Base-by-base conservation (phyloP, 176 grass and related monocot genomes). In the Triticum turgidum region DNA sequence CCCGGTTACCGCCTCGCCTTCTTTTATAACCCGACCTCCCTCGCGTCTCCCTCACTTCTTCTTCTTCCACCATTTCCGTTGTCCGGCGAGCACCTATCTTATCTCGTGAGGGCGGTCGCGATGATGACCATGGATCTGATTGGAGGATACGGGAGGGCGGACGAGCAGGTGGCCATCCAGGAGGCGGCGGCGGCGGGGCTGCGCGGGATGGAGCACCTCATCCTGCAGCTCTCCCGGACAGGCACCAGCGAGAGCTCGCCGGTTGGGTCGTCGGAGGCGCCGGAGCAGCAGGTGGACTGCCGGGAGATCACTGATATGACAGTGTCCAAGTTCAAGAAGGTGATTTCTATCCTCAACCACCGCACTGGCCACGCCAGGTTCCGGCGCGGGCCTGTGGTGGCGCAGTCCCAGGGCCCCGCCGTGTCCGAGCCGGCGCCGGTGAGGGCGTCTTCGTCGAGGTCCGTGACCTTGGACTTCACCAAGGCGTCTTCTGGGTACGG, bases 301-400 rank as follows among this genome's bases (percentile, higher is more conserved):
- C 63, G 75, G 20, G 89, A 98, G 90, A 89, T 98, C 69, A 88
- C 96, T n/a, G 85, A 93, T 58, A 80, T 93, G 47, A 95, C 93
- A 13, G 86, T 98, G 24, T 90, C 91, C 68, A 98, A 92, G 87
- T 98, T 98, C 81, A 91, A 86, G 83, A 92, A 98, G 86, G 89
- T 95, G n/a, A 95, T 98, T 45, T 93, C 96, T 11, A 86, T 98
- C 72, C 83, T 95, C 11, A 93, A 98, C 73, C 88, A 98, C 73
- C 89, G 93, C 72, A 98, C 93, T 21, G 96, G 96, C 34, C 96
- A 98, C 68, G 93, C 96, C 1, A 88, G 93, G 45, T 95, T 98
- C 89, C 93, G 96, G 41, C 91, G 93, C 3, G 91, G 93, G 1
- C 93, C 93, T 0, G 74, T 84, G 21, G 84, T 70, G 52, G 65